Percentiles rank a stretch among this genome's conserved stretches.
phyloP scores from a whole-genome alignment of 2,329 filamentous ascomycete species.

The Apiospora malaysiana region DNA sequence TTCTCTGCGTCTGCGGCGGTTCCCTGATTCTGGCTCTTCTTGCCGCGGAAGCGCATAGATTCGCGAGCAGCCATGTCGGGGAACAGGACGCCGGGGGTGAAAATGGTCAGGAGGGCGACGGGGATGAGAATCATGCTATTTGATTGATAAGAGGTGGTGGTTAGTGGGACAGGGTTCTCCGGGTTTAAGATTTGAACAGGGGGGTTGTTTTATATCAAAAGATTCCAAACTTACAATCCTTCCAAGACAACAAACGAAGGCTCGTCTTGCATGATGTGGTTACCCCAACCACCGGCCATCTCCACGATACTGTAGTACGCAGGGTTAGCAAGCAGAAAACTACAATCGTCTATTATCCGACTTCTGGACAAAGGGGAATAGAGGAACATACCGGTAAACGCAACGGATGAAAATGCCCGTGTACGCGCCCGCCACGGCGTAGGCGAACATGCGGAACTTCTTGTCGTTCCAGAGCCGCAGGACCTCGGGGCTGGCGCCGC shows the following conservation, averaged over 20 bases:
- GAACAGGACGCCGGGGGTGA: conserved; percentile 62
- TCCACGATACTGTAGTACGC: conserved; percentile 57
- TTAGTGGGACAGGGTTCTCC: conserved; percentile 8
- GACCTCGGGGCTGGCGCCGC: conserved; percentile 38
- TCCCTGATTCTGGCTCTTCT: conserved; percentile 29
- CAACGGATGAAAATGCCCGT: conserved; percentile 55
- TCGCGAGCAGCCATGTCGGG: conserved; percentile 54
- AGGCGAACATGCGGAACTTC: conserved; percentile 51
- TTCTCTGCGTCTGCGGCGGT: neutral
- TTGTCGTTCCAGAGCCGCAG: conserved; percentile 48
- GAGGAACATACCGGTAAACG: conserved; percentile 55
- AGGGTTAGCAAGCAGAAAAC: neutral
- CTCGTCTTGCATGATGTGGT: conserved; percentile 68
- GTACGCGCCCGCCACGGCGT: conserved; percentile 53
- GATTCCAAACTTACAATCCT: conserved; percentile 46
- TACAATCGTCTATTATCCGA: too few species aligned
- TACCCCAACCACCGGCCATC: conserved; percentile 69
- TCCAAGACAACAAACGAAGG: conserved; percentile 65
- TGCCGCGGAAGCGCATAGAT: conserved; percentile 34
- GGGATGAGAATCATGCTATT: conserved; percentile 56
- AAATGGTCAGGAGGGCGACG: conserved; percentile 54
- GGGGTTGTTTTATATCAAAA: neutral
- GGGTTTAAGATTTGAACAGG: neutral
- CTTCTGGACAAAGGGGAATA: too few species aligned
- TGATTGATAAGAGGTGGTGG: neutral